These are phyloP conservation scores for Acanthamoeba castellanii DNA, from an alignment of 208 protist species.

Conservation along the genomic window DNA sequence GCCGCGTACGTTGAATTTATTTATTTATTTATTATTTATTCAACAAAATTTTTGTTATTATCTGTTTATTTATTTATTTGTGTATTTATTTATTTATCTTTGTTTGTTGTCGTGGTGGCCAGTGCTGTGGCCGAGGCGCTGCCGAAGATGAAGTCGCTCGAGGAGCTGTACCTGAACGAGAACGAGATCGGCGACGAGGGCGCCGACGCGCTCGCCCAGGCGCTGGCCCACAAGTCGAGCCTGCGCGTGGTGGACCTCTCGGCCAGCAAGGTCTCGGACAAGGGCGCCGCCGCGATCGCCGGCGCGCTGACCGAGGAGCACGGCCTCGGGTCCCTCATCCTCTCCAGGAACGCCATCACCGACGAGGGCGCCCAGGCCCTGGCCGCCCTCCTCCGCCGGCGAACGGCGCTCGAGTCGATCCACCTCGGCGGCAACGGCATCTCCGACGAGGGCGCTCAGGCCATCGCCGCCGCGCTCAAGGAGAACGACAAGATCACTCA, in stretches of 20 bases:
- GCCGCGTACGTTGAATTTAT: not conserved
- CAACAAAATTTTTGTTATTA: too few relatives aligned
- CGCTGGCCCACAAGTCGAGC: not conserved
- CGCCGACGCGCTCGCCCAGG: not conserved
- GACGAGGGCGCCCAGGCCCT: constrained; percentile 4
- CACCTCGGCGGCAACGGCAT: constrained; percentile 45
- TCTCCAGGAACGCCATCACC: constrained; percentile 15
- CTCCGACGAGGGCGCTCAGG: not conserved
- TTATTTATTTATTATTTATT: too few relatives aligned
- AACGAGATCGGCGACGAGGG: constrained; percentile 51
- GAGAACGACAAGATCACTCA: not conserved
- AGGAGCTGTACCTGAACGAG: constrained; percentile 39
- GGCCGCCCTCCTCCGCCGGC: not conserved
- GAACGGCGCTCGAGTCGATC: not conserved
- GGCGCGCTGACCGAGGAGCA: constrained; percentile 30
- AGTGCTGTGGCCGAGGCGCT: not conserved
- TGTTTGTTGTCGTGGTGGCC: not conserved
- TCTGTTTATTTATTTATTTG: not conserved
- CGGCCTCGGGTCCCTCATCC: not conserved
- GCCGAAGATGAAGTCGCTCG: not conserved
- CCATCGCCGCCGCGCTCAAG: not conserved
- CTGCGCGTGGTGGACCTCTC: constrained; percentile 24
- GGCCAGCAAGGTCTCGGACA: constrained; percentile 26
- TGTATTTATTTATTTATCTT: not conserved
- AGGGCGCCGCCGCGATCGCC: constrained; percentile 14